A percentile compares a stretch with the other conserved stretches of the same genome.
phyloP scores from a whole-genome alignment of 2,329 filamentous ascomycete species.

The Grosmannia clavigera region DNA sequence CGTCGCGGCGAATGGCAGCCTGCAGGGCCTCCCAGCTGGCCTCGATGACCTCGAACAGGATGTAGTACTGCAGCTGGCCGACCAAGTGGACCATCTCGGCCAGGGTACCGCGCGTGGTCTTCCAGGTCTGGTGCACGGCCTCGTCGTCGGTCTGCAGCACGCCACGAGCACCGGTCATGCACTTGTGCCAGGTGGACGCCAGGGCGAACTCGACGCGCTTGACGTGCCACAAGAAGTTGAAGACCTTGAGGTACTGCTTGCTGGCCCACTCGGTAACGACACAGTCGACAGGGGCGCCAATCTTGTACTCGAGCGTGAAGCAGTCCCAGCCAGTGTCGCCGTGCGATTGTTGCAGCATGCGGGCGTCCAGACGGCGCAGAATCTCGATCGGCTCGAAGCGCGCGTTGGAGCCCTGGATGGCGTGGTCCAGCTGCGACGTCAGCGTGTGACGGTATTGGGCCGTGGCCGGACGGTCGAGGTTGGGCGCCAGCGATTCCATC shows the following conservation, averaged over 20 bases:
- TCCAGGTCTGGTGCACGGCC: slow-evolving; percentile 71
- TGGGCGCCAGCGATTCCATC: slow-evolving; percentile 90
- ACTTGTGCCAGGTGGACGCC: slow-evolving; percentile 81
- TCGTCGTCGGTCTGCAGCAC: slow-evolving; percentile 65
- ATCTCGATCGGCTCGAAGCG: slow-evolving; percentile 92
- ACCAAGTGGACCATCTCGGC: slow-evolving; percentile 99
- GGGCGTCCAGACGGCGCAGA: slow-evolving; percentile 81
- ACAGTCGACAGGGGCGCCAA: slow-evolving; percentile 90
- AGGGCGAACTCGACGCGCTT: slow-evolving; percentile 96
- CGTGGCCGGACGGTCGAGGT: slow-evolving; percentile 89
- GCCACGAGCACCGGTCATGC: slow-evolving; percentile 89
- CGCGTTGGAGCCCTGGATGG: slow-evolving; percentile 91
- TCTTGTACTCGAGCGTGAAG: slow-evolving; percentile 97
- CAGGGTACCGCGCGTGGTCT: slow-evolving; percentile 72
- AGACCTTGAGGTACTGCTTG: slow-evolving; percentile 94
- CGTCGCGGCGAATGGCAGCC: slow-evolving; percentile 62
- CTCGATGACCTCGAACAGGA: slow-evolving; percentile 96
- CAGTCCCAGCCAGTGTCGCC: slow-evolving; percentile 99
- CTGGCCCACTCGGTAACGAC: slow-evolving; percentile 94
- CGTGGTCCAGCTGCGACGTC: slow-evolving; percentile 95
- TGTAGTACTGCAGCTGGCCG: slow-evolving; percentile 95
- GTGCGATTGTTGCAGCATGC: slow-evolving; percentile 92
- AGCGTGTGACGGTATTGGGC: slow-evolving; percentile 93
- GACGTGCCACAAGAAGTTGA: slow-evolving; percentile 97
- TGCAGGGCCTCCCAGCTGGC: slow-evolving; percentile 89